Conservation (phyloP, 78 protist genomes). For the Monocercomonoides exilis region DNA sequence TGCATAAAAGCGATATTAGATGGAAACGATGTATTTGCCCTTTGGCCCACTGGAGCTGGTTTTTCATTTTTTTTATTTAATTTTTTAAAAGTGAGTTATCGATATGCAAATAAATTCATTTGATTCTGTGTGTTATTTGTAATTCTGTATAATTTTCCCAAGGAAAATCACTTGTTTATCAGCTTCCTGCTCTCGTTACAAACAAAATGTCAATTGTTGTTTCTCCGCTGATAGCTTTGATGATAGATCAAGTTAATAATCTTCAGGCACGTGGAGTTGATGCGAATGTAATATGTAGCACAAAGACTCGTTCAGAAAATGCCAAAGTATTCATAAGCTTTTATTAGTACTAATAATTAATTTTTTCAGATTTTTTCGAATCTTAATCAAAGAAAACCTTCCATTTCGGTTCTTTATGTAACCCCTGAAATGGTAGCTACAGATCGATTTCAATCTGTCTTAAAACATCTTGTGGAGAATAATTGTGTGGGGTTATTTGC, state of each 20-base stretch:
- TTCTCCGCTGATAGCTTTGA: not conserved
- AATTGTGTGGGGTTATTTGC: not conserved
- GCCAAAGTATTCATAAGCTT: not conserved
- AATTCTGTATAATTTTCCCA: not conserved
- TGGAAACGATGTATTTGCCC: not conserved
- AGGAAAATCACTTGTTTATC: not conserved
- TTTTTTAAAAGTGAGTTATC: too few species aligned
- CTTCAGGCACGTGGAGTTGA: not conserved
- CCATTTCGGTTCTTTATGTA: not conserved
- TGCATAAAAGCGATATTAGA: not conserved
- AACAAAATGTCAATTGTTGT: not conserved
- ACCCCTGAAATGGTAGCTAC: slow-evolving; percentile 22
- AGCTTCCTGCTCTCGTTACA: slow-evolving; percentile 5
- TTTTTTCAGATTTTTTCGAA: not conserved
- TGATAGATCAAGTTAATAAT: not conserved
- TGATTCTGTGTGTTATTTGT: too few species aligned
- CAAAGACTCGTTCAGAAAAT: not conserved
- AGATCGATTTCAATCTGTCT: not conserved
- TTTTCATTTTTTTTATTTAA: not conserved
- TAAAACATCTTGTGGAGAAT: not conserved
- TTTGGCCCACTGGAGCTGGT: not conserved
- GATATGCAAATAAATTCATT: too few species aligned
- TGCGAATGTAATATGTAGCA: not conserved
- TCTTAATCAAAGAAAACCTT: not conserved
- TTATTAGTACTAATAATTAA: not conserved